phyloP scores from a whole-genome alignment of 352 stramenopile genomes.

The Phytophthora niederhauseri region DNA sequence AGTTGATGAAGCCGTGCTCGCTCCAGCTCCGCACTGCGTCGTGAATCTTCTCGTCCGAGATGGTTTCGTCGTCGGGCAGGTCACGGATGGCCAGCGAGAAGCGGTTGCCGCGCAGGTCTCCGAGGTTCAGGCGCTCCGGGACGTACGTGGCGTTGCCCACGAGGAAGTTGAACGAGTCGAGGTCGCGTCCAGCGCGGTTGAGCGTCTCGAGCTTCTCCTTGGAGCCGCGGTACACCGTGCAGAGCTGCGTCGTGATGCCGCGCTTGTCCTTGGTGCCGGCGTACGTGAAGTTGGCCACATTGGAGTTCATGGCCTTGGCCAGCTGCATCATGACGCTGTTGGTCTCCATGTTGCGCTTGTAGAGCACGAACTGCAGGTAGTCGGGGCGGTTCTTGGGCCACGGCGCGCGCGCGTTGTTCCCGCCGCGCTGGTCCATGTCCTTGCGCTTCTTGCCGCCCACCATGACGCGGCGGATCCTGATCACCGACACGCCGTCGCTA shows the following conservation, averaged over 20 bases:
- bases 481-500: conserved; percentile 55
- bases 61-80: conserved; percentile 55
- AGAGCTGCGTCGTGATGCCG: conserved; percentile 95
- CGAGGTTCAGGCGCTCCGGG: conserved; percentile 90
- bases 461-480: conserved; percentile 85
- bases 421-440: conserved; percentile 68
- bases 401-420: conserved; percentile 29
- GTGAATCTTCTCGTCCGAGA: conserved; percentile 71
- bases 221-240: conserved; percentile 87
- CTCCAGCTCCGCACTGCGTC: conserved; percentile 76
- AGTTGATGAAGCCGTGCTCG: conserved; percentile 96
- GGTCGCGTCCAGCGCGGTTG: conserved; percentile 65
- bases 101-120: conserved; percentile 93
- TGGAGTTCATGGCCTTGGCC: conserved; percentile 72
- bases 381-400: conserved; percentile 82
- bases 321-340: conserved; percentile 85
- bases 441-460: conserved; percentile 87
- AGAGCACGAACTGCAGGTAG: conserved; percentile 96
- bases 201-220: conserved; percentile 82
- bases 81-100: conserved; percentile 97
- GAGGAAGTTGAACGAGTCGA: conserved; percentile 90
- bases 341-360: conserved; percentile 98
- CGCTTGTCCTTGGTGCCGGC: conserved; percentile 98
- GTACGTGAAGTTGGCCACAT: conserved; percentile 86
- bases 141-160: conserved; percentile 95